Evolutionary conservation across 2,329 filamentous ascomycete species (phyloP).

Genomic region (Phoma herbarum): DNA sequence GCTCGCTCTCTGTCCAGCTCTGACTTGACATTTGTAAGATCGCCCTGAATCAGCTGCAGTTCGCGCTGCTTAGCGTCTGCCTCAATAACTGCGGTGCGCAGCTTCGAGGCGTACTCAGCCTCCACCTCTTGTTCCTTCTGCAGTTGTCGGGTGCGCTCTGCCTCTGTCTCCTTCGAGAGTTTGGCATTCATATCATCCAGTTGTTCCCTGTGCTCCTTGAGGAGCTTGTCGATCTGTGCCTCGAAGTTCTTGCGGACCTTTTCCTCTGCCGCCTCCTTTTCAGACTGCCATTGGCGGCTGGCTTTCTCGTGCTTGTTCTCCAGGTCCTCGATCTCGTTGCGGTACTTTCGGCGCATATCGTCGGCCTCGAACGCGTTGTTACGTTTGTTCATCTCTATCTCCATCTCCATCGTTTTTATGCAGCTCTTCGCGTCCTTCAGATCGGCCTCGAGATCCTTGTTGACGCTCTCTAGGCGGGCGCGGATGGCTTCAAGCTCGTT

Average conservation of each 20-base stretch:
- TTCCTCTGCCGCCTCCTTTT: constrained; percentile 58
- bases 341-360: constrained; percentile 62
- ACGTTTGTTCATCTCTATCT: constrained; percentile 62
- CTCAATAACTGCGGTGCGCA: constrained; percentile 68
- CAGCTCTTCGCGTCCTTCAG: constrained; percentile 68
- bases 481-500: constrained; percentile 65
- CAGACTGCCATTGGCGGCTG: constrained; percentile 62
- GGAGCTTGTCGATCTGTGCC: constrained; percentile 66
- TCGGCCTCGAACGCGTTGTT: constrained; percentile 62
- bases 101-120: constrained; percentile 60
- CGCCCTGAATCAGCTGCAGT: constrained; percentile 57
- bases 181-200: constrained; percentile 70
- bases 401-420: constrained; percentile 58
- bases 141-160: constrained; percentile 66
- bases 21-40: constrained; percentile 59
- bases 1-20: constrained; percentile 66
- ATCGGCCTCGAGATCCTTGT: constrained; percentile 70
- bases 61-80: constrained; percentile 65
- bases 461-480: constrained; percentile 60
- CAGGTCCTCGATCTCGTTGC: constrained; percentile 65
- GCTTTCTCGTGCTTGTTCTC: constrained; percentile 64
- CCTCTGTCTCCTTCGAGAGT: constrained; percentile 71
- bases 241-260: constrained; percentile 54
- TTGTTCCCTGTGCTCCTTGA: constrained; percentile 72
- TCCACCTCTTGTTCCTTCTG: constrained; percentile 74